Base-by-base conservation (phyloP, 1,284 basidiomycete genomes). In the Apiotrichum veenhuisii region DNA sequence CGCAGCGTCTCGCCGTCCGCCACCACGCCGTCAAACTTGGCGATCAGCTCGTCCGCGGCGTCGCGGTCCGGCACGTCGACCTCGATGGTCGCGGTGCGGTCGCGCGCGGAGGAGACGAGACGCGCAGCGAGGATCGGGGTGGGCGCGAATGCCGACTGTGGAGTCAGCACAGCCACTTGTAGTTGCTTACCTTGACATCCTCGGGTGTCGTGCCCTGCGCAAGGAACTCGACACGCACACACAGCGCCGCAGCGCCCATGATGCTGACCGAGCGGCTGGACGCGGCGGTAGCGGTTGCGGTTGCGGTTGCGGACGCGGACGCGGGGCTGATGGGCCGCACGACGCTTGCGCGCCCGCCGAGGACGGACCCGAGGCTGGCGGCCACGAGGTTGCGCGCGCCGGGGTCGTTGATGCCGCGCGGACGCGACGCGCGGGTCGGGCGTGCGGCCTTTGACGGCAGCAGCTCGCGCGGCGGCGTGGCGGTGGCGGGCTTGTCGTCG, bases 131-230 rank as follows among this genome's bases (percentile, higher is more conserved):
- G 80, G 61, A 92, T 85, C 14, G 82, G 78, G 4, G 88, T 87
- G 65, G 88, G 83, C 64, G 87, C 86, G 80, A 93, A 93, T 57
- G 91, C 91, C 25, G 88, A 87, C 84, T 85, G 59, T 20, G 37
- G 5, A 33, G 34, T 17, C 30, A n/a, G 5, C 5, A 30, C 30
- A 30, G 40, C 17, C 14, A 7, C 38, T 1, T 17, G n/a, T 37
- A 42, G 30, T 37, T n/a, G 72, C 81, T 56, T 53, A 84, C 84
- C 68, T 85, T 83, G 53, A 92, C 90, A 69, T 92, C 89, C 34
- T 87, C 89, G 23, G 87, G 81, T 3, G 87, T 90, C 27, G 89
- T 92, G 7, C 89, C 90, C 20, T 76, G 77, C 8, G 87, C 87
- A 27, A 92, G 77, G 9, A 87, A 87, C 11, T 83, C 80, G 17